Base-by-base conservation (phyloP, 73 alveolate genomes). In the Paramecium biaurelia region DNA sequence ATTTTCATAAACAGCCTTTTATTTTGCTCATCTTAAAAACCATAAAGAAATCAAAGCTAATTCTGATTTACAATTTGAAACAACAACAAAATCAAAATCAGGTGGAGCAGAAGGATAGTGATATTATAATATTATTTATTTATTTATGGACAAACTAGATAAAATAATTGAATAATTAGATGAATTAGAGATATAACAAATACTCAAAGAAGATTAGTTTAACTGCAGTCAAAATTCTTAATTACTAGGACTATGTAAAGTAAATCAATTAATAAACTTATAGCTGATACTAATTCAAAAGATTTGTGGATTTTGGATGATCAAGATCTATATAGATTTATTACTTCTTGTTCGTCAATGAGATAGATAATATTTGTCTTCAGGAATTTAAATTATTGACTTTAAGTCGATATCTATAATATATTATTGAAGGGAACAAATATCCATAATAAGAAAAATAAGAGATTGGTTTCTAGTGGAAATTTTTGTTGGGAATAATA, bases 111-210 rank as follows among this genome's bases (percentile, higher is more conserved):
- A 32, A 63, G 84, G 84, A 63, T 63, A 63, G 28, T 63, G 84
- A 63, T 63, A 32, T 63, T 53, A 53, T 53, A 53, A 53, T 53
- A 53, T 53, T 53, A n/a, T 53, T 53, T 53, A n/a, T 53, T 53
- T 53, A 35, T 79, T 76, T 37, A 79, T 79, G 90, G 90, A 79
- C 47, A 79, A 79, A 79, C 56, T 79, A 26, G 90, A 79, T 79
- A 79, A 42, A 47, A 79, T 79, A 11, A 45, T 79, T 14, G 74
- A 53, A 20, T 45, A 79, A 79, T 63, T 79, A 24, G 90, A 79
- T 79, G 90, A 79, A 18, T 79, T 79, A 79, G 70, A 79, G 47
- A 14, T 43, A 2, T 43, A 76, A 18, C 53, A 79, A 21, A 79
- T 43, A 24, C 70, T 26, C 20, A 41, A 26, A 43, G 90, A 79